Evolutionary conservation across 257 asterid genomes (phyloP).

Genomic region (Ligustrum vulgare): DNA sequence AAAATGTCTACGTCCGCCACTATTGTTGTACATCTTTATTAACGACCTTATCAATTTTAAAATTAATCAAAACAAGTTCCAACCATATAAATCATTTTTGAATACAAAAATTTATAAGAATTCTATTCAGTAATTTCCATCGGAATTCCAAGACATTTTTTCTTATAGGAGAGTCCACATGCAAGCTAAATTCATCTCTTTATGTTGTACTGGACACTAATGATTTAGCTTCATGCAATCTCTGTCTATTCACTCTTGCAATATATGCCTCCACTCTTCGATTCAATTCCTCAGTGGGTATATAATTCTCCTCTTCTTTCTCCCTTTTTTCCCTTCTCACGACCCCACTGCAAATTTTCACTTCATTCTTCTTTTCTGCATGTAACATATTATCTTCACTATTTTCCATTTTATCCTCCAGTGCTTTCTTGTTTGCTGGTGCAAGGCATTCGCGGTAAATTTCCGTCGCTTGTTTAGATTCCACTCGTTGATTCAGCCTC

Average conservation of each 20-base stretch:
- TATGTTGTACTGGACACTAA: background rate
- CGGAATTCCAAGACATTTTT: no score
- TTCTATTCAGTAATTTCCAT: no score
- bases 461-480: background rate
- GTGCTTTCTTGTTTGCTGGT: background rate
- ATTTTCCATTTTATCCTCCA: background rate
- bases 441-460: background rate
- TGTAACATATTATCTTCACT: background rate
- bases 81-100: no score
- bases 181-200: no score
- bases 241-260: background rate
- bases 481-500: background rate
- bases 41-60: no score
- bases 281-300: background rate
- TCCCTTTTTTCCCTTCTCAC: background rate
- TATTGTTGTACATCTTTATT: no score
- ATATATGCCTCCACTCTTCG: background rate
- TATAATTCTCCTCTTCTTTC: background rate
- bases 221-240: background rate
- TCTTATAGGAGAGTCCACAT: no score
- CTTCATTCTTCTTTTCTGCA: background rate
- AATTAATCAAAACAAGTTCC: no score
- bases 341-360: background rate
- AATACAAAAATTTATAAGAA: no score
- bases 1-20: no score